Percentiles rank a stretch among this genome's conserved stretches.
Conservation (phyloP, 495 filamentous ascomycete genomes). For the Hypoxylon crocopeplum region DNA sequence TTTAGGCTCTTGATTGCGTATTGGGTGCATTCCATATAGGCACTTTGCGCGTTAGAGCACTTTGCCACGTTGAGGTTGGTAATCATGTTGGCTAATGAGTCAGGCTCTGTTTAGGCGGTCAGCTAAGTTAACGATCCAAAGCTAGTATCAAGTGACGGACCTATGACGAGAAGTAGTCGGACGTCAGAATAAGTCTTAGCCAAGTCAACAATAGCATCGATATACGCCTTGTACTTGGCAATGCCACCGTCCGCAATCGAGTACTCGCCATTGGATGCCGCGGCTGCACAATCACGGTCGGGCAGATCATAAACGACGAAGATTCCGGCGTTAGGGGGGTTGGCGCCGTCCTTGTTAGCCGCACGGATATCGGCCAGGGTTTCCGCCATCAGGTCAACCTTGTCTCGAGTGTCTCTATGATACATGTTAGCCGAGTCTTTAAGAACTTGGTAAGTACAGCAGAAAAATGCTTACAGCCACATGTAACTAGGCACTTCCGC, state of each 20-base stretch:
- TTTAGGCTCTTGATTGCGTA: constrained; percentile 68
- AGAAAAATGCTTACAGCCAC: constrained; percentile 57
- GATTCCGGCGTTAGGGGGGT: constrained; percentile 30
- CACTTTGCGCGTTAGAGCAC: constrained; percentile 60
- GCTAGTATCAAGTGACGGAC: background rate
- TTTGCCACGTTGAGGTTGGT: constrained; percentile 67
- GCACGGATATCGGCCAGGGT: constrained; percentile 57
- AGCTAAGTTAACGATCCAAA: constrained; percentile 2
- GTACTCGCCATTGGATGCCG: constrained; percentile 68
- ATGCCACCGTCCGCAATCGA: constrained; percentile 59
- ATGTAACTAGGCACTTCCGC: constrained; percentile 63
- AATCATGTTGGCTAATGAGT: constrained; percentile 71
- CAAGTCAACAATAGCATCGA: constrained; percentile 54
- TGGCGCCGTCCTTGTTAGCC: constrained; percentile 57
- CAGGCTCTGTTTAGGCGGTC: constrained; percentile 54
- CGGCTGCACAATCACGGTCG: constrained; percentile 68
- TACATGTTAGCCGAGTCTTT: background rate
- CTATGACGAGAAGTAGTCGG: constrained; percentile 40
- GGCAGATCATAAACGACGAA: constrained; percentile 70
- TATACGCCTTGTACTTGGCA: constrained; percentile 65
- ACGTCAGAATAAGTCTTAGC: constrained; percentile 44
- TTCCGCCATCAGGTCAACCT: constrained; percentile 55
- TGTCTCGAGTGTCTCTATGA: constrained; percentile 53
- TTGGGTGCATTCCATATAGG: constrained; percentile 64
- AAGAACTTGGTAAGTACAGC: background rate